A percentile compares a stretch with the other conserved stretches of the same genome.
phyloP scores from a whole-genome alignment of 108 stramenopile genomes.

The Aurantiochytrium sp. region DNA sequence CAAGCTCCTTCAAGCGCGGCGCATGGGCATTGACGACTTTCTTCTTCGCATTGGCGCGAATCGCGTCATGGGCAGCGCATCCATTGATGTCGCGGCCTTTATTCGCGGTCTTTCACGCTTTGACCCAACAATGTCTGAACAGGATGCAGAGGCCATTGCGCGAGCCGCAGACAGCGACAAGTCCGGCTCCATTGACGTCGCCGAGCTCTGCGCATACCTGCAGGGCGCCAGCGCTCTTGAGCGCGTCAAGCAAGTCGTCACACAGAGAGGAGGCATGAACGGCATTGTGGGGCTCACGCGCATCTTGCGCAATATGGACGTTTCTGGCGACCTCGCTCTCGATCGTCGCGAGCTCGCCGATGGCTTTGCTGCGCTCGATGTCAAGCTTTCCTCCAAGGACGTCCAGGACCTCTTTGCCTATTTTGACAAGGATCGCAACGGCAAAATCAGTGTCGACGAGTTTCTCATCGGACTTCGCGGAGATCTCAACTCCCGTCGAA shows the following conservation, averaged over 20 bases:
- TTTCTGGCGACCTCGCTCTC: background rate
- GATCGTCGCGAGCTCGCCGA: slow-evolving; percentile 4
- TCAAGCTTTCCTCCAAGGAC: slow-evolving; percentile 19
- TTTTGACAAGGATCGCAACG: slow-evolving; percentile 38
- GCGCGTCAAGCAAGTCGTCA: background rate
- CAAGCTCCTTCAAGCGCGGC: background rate
- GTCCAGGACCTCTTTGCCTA: slow-evolving; percentile 22
- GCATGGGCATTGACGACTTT: background rate
- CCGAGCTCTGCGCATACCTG: background rate
- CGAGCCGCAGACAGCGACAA: background rate
- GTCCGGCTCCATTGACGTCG: background rate
- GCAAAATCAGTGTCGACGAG: slow-evolving; percentile 29
- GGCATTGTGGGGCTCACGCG: background rate
- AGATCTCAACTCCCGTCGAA: slow-evolving; percentile 31
- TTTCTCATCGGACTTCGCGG: slow-evolving; percentile 37
- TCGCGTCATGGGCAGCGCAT: background rate
- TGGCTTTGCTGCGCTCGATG: background rate
- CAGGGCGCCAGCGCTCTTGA: background rate
- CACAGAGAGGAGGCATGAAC: background rate
- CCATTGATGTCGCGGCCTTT: background rate
- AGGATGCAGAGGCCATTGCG: background rate
- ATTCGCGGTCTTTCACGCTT: background rate
- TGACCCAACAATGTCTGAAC: background rate
- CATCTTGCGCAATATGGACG: background rate
- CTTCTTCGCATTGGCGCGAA: background rate